Base-by-base conservation (phyloP, 768 basidiomycete species). In the Rhizopogon sp. region DNA sequence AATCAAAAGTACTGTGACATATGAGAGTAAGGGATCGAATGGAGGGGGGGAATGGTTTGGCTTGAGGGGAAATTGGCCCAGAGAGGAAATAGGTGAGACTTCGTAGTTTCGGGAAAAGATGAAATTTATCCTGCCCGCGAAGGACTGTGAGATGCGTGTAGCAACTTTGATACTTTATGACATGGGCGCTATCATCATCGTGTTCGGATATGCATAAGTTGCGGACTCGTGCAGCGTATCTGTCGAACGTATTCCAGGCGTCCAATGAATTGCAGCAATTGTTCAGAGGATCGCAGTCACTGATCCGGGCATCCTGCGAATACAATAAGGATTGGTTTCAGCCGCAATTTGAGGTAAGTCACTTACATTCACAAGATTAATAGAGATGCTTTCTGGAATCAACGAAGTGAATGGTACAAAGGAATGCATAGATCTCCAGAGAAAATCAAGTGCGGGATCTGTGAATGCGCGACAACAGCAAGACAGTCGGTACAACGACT, bases 11-110 rank as follows among this genome's bases (percentile, higher is more conserved):
- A n/a, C n/a, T 33, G 40, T 7, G 22, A 29, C 51, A 53, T 16
- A 33, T 29, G 41, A 56, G 44, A 33, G 29, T 56, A 5, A 56
- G 50, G 28, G 50, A 53, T 43, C 42, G 55, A 16, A 56, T 20
- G 33, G 29, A 51, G 39, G 50, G 28, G 10, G 55, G 55, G 22
- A 56, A 43, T 53, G 51, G 41, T 25, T 52, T 56, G 39, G 50
- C 50, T 42, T 42, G 14, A 6, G 22, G 10, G 25, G 44, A 37
- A 20, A 50, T 43, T 43, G 55, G 50, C 40, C 44, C 55, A 1
- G 33, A 41, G 31, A 56, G 50, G 22, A 52, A 28, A 28, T 43
- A 52, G 25, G 22, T n/a, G 13, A 56, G 40, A 41, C 35, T 20
- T 22, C 41, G 31, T 16, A 56, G 33, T 41, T 52, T 56, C 5